A percentile compares a stretch with the other conserved stretches of the same genome.
Conservation (phyloP, 1,284 basidiomycete genomes). For the Ganoderma leucocontextum region DNA sequence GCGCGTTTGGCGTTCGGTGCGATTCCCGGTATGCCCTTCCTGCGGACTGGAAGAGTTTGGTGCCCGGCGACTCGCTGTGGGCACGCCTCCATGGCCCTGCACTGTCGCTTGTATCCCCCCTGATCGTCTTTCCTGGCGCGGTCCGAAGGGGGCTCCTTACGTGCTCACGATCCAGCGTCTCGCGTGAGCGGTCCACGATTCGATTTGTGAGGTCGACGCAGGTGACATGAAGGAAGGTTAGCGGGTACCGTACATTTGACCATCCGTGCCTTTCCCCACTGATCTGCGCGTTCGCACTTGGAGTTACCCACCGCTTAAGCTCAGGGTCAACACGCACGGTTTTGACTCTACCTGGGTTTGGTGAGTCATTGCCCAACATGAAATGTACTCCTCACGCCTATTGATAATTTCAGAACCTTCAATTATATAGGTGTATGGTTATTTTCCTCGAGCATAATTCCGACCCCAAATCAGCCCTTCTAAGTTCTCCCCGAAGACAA, state of each 20-base stretch:
- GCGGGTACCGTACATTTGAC: neutral
- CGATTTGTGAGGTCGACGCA: neutral
- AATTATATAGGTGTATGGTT: neutral
- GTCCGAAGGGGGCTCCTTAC: neutral
- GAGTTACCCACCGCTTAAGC: neutral
- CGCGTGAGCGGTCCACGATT: neutral
- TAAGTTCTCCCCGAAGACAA: neutral
- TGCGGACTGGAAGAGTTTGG: neutral
- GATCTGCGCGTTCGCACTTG: constrained; percentile 1
- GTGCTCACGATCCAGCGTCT: neutral
- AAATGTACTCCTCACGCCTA: neutral
- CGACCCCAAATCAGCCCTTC: neutral
- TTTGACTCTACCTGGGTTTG: neutral
- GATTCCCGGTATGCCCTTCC: neutral
- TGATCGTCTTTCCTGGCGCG: neutral
- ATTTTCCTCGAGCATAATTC: neutral
- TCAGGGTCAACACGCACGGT: neutral
- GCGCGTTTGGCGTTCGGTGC: neutral
- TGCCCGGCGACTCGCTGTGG: neutral
- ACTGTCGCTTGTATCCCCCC: neutral
- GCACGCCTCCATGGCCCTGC: neutral
- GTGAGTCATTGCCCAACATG: neutral
- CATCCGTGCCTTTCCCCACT: neutral
- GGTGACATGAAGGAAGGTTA: neutral
- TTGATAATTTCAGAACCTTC: neutral